Conservation (phyloP, 177 flowering plant genomes). For the Telopea speciosissima region DNA sequence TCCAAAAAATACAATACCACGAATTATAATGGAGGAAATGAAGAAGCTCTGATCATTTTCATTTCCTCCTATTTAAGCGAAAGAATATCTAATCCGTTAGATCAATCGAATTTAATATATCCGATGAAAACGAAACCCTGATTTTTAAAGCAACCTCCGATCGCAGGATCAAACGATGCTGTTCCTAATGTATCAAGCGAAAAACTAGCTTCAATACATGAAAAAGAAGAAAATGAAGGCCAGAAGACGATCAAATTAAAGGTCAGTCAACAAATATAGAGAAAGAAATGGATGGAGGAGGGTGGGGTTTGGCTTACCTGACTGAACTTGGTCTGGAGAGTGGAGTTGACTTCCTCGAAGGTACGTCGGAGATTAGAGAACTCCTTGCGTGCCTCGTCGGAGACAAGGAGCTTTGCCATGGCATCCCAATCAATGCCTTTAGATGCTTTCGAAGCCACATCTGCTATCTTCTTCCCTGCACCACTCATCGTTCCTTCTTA, state of each 20-base stretch:
- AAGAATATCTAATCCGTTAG: neutral
- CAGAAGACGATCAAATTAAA: neutral
- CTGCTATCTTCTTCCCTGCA: conserved; percentile 63
- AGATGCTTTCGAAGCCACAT: conserved; percentile 63
- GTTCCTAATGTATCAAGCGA: neutral
- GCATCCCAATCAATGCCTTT: conserved; percentile 88
- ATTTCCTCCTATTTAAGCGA: neutral
- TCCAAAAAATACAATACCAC: too few species aligned
- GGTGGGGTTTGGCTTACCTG: conserved; percentile 39
- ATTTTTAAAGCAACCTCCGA: neutral
- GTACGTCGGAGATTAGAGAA: conserved; percentile 74
- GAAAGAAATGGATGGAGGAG: neutral
- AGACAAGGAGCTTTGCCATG: conserved; percentile 74
- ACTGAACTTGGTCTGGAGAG: conserved; percentile 88
- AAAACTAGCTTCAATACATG: neutral
- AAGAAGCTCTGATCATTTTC: neutral
- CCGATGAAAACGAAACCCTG: neutral
- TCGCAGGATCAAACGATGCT: neutral
- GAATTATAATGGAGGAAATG: neutral
- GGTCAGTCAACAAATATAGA: neutral
- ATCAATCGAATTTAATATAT: neutral
- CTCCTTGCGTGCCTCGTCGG: conserved; percentile 89
- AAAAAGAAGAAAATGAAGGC: neutral
- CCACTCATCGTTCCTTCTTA: conserved; percentile 62
- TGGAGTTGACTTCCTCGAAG: conserved; percentile 77